A percentile compares a stretch with the other conserved stretches of the same genome.
Conservation (phyloP, 225 moss, liverwort and hornwort species). For the Marchantia paleacea region DNA sequence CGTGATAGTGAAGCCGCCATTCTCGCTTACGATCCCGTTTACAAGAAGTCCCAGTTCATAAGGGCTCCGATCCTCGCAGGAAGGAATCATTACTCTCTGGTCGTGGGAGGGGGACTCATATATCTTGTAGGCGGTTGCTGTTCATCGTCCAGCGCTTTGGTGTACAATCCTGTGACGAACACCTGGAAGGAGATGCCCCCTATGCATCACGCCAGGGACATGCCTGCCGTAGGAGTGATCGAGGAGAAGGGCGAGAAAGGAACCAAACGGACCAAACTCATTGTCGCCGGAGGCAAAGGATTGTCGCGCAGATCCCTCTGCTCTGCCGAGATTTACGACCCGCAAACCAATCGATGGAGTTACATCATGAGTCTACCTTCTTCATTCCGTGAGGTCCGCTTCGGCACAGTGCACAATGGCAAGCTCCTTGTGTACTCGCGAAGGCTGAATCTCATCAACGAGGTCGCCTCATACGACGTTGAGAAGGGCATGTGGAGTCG, state of each 20-base stretch:
- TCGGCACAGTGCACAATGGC: slow-evolving; percentile 38
- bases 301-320: slow-evolving; percentile 35
- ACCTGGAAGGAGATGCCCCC: slow-evolving; percentile 36
- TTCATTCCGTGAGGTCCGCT: slow-evolving; percentile 32
- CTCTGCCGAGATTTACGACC: slow-evolving; percentile 40
- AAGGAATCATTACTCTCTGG: slow-evolving; percentile 32
- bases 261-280: slow-evolving; percentile 23
- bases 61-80: slow-evolving; percentile 35
- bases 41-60: slow-evolving; percentile 35
- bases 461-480: slow-evolving; percentile 35
- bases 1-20: slow-evolving; percentile 33
- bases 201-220: slow-evolving; percentile 36
- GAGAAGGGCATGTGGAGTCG: slow-evolving; percentile 35
- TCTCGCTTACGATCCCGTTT: slow-evolving; percentile 37
- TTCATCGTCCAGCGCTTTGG: slow-evolving; percentile 30
- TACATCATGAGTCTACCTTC: slow-evolving; percentile 36
- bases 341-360: slow-evolving; percentile 35
- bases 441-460: slow-evolving; percentile 35
- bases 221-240: slow-evolving; percentile 39
- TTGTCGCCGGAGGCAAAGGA: slow-evolving; percentile 38
- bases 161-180: slow-evolving; percentile 39
- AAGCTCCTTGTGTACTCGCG: slow-evolving; percentile 37
- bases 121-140: slow-evolving; percentile 36
- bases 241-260: slow-evolving; percentile 26
- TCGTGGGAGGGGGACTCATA: slow-evolving; percentile 34